Evolutionary conservation across 116 monocot genomes (phyloP), one percentile per base, ranked within the genome.

Genomic region (Phalaenopsis hybrid): DNA sequence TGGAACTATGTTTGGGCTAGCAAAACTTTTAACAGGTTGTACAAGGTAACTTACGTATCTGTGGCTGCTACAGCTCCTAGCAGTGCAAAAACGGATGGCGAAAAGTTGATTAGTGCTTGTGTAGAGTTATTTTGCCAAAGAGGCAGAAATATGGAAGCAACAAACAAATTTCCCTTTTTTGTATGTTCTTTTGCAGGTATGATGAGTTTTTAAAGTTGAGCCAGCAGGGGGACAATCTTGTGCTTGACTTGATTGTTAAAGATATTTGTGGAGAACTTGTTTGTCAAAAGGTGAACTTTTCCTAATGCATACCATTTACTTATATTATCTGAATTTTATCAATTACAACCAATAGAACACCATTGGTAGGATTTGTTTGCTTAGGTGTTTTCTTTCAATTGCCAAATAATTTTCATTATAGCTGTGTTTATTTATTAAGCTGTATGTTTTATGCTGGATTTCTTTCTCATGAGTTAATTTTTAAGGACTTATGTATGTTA

Each of bases 1-100:
- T 65, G 92, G 92, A 79, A 92, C 92, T 17, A 92, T 92, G 77
- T 92, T 92, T 80, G 92, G 92, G 68, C 61, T 92, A 52, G 92
- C 92, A 78, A 92, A 92, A 80, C 92, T 92, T 81, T 86, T 92
- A 82, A 92, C 92, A 67, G 92, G 92, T 58, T 92, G 92, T 76
- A 83, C 5, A 50, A 90, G 90, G 92, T 91, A 28, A 28, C 28
- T 28, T 28, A 28, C 0, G 0, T 28, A 87, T 84, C 1, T 7
- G 1, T 57, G 10, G 28, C 44, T 44, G 59, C 59, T 18, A 17
- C 18, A 74, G 44, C 4, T 44, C 70, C 33, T 34, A 33, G 1
- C 33, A 13, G 21, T 33, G 70, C 33, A 70, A 33, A 8, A 16
- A 59, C 18, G 63, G 63, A 63, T 7, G 63, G 63, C 55, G 15